Base-by-base conservation (phyloP, 495 filamentous ascomycete species). In the Hypoxylon perforatum region DNA sequence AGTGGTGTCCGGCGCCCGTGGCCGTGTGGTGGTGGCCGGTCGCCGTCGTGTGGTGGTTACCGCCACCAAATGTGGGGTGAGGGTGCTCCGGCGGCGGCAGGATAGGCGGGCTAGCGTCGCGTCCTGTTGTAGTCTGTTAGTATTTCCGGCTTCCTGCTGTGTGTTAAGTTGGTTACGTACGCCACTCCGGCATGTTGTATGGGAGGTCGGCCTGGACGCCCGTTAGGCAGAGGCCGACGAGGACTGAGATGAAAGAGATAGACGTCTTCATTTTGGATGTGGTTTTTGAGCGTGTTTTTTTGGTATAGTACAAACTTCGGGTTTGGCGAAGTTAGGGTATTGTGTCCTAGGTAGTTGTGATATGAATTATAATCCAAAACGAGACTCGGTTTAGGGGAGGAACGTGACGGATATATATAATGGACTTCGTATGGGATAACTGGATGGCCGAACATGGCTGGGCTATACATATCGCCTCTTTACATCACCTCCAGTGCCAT, bases 241-340 rank as follows among this genome's bases (percentile, higher is more conserved):
- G 10, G 44, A 61, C 17, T 0, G 67, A 59, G 46, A 57, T 47
- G 1, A 65, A 30, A 15, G 60, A 59, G 1, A 36, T 23, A n/a
- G 57, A 72, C 1, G 56, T 55, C 56, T 70, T 73, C 70, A 73
- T 65, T 39, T 55, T 64, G 44, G 45, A 8, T 28, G 14, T 25
- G 11, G 12, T 57, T 22, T 9, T 47, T 14, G 44, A 46, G 12
- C 17, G 38, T 17, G 52, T 44, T 18, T 9, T 25, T 33, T 11
- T 57, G 11, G 25, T 28, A 28, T 28, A 19, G 8, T 45, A n/a
- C 19, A 8, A 15, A 50, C 19, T 38, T 6, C 21, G 23, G n/a
- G 11, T 4, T 28, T 56, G 15, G 41, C 19, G 22, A 44, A 42
- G 22, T 17, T 15, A 38, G n/a, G 44, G 15, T 46, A 3, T 49